These are phyloP conservation scores for Nymphaea thermarum DNA, from an alignment of 164 flowering plant species.

Conservation along the genomic window DNA sequence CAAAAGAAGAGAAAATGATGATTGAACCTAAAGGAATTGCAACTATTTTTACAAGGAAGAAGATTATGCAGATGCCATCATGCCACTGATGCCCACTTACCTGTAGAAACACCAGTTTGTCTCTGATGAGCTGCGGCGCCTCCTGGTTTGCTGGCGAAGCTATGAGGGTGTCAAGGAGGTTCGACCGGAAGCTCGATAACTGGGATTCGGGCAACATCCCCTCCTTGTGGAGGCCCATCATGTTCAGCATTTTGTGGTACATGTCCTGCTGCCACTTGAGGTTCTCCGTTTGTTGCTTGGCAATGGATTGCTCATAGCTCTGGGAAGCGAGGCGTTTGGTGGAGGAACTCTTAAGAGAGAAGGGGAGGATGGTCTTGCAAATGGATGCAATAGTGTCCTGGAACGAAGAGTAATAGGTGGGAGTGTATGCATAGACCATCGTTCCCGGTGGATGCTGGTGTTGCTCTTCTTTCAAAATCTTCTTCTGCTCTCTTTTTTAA, in stretches of 20 bases:
- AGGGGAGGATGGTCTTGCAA: conserved; percentile 79
- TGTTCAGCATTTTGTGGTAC: conserved; percentile 68
- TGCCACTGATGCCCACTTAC: conserved; percentile 15
- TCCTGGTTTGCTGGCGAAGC: conserved; percentile 41
- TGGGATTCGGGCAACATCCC: conserved; percentile 58
- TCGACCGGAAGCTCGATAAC: conserved; percentile 51
- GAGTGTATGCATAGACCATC: conserved; percentile 59
- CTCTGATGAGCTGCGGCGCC: conserved; percentile 52
- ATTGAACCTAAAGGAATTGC: neutral
- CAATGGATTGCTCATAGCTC: conserved; percentile 48
- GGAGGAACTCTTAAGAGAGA: conserved; percentile 49
- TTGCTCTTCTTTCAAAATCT: neutral
- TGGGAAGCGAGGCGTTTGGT: conserved; percentile 24
- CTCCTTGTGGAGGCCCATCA: conserved; percentile 74
- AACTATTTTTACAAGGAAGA: neutral
- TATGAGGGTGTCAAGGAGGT: conserved; percentile 64
- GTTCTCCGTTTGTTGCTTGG: conserved; percentile 73
- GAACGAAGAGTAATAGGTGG: conserved; percentile 75
- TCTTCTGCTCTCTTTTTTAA: neutral
- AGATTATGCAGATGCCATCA: neutral
- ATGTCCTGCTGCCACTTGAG: conserved; percentile 98
- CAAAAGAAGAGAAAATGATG: neutral
- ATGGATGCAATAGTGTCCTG: conserved; percentile 79
- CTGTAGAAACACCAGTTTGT: conserved; percentile 84
- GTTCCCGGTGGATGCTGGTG: neutral